Conservation (phyloP, 2,329 filamentous ascomycete species). For the Pyricularia sp. region DNA sequence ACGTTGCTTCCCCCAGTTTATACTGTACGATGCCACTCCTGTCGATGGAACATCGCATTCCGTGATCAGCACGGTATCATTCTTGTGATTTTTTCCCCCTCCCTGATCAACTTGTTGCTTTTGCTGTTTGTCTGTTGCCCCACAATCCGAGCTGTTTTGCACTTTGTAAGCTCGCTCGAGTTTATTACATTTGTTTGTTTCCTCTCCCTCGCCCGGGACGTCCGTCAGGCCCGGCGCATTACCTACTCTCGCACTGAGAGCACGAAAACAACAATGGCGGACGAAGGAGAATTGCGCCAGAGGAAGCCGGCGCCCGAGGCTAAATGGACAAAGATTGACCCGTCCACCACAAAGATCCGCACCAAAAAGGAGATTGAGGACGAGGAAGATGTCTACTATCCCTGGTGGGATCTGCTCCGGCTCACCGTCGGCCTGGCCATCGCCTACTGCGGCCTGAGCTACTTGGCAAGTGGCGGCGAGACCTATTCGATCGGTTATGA, state of each 20-base stretch:
- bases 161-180: neutral
- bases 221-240: neutral
- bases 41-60: neutral
- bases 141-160: neutral
- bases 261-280: neutral
- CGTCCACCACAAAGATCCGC: constrained; percentile 10
- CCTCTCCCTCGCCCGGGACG: neutral
- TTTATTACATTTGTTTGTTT: neutral
- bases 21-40: neutral
- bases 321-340: constrained; percentile 4
- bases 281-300: constrained; percentile 2
- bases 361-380: constrained; percentile 15
- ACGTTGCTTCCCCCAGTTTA: neutral
- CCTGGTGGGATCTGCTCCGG: constrained; percentile 54
- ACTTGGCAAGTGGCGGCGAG: constrained; percentile 60
- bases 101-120: neutral
- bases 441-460: constrained; percentile 58
- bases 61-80: neutral
- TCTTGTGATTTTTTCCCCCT: neutral
- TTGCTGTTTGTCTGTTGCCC: neutral
- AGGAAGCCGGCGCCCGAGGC: constrained; percentile 1
- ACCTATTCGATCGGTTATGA: constrained; percentile 53
- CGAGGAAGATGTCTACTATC: constrained; percentile 19
- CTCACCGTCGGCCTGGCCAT: constrained; percentile 54
- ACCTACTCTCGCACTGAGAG: neutral